Evolutionary conservation across 805 yeast genomes (phyloP).

Genomic region (Candida cerambycidarum): DNA sequence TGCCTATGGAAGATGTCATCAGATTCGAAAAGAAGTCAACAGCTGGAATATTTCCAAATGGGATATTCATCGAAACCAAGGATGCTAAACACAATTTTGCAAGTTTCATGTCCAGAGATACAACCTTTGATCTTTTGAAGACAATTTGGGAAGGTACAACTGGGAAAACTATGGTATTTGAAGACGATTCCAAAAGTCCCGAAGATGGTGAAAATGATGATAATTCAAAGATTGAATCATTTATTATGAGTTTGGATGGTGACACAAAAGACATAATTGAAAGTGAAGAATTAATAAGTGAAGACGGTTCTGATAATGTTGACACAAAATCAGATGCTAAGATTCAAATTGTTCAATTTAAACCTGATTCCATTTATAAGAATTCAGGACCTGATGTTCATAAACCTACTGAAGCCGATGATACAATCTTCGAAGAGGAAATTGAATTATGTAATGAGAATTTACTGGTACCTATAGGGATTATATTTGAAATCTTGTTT

Average conservation of each 20-base stretch:
- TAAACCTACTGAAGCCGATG: slow-evolving; percentile 48
- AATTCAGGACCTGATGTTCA: slow-evolving; percentile 69
- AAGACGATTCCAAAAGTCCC: slow-evolving; percentile 12
- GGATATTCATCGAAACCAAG: slow-evolving; percentile 68
- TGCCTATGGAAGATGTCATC: slow-evolving; percentile 69
- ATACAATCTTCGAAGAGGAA: slow-evolving; percentile 26
- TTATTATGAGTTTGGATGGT: slow-evolving; percentile 41
- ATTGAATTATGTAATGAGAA: slow-evolving; percentile 50
- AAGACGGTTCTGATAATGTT: not conserved
- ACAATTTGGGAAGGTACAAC: slow-evolving; percentile 62
- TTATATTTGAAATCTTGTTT: slow-evolving; percentile 66
- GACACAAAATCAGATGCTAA: not conserved
- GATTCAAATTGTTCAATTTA: slow-evolving; percentile 31
- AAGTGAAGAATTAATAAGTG: slow-evolving; percentile 5
- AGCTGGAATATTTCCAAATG: slow-evolving; percentile 90
- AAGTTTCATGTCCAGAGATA: slow-evolving; percentile 79
- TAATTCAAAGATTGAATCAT: slow-evolving; percentile 21
- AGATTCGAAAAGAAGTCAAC: slow-evolving; percentile 79
- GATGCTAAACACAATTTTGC: slow-evolving; percentile 76
- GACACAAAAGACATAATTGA: slow-evolving; percentile 20
- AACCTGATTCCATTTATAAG: slow-evolving; percentile 36
- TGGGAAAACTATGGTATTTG: slow-evolving; percentile 19
- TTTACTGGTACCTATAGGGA: slow-evolving; percentile 74
- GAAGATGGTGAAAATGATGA: slow-evolving; percentile 14
- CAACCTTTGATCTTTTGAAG: slow-evolving; percentile 67